Percentiles rank a stretch among this genome's conserved stretches.
phyloP scores from a whole-genome alignment of 495 filamentous ascomycete genomes.

The Penicillium turbatum region DNA sequence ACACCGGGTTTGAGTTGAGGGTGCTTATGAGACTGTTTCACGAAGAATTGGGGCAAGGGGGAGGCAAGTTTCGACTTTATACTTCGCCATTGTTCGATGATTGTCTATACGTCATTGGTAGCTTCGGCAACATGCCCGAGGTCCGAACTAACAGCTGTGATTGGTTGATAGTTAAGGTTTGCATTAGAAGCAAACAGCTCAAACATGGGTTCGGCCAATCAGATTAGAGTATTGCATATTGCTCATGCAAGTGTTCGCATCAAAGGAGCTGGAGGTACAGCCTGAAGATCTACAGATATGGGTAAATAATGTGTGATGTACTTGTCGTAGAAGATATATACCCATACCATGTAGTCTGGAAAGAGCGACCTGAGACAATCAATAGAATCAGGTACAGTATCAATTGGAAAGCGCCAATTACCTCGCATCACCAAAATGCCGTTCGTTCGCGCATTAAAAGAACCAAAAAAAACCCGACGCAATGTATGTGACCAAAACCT shows the following conservation, averaged over 20 bases:
- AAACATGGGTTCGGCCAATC: not conserved
- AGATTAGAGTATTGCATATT: not conserved
- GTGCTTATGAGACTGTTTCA: not conserved
- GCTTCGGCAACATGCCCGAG: not conserved
- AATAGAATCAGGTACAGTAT: not conserved
- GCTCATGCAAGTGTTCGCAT: too few species aligned
- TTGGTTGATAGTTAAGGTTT: not conserved
- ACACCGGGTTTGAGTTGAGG: not conserved
- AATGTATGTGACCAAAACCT: not conserved
- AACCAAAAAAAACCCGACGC: not conserved
- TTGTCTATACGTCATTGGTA: not conserved
- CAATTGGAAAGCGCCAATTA: not conserved
- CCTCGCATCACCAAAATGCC: not conserved
- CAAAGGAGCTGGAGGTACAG: not conserved
- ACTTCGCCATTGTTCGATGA: not conserved
- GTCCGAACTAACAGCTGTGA: not conserved
- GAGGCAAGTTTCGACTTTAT: not conserved
- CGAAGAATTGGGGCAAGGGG: not conserved
- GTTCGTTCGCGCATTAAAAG: not conserved
- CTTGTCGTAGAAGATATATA: too few species aligned
- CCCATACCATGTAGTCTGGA: too few species aligned
- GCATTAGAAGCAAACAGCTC: not conserved
- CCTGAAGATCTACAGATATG: not conserved
- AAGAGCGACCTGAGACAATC: not conserved
- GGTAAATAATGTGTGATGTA: not conserved